These are phyloP conservation scores for Diaporthe helianthi DNA, from an alignment of 2,329 filamentous ascomycete species.

Conservation along the genomic window DNA sequence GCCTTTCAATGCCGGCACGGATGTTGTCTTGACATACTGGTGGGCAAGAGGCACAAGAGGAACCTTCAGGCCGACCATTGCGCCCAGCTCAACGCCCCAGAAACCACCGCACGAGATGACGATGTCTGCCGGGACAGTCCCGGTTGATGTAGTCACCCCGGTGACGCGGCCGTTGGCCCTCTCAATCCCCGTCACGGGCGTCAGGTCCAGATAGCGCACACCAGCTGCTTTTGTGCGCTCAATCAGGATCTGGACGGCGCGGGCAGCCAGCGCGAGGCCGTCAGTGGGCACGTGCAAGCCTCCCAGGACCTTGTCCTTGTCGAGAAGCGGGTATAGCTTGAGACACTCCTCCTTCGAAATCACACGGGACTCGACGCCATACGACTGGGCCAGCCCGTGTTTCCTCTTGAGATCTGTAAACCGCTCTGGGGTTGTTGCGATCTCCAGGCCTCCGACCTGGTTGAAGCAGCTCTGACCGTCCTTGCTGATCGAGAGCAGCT, in stretches of 20 bases:
- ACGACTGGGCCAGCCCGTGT: constrained; percentile 65
- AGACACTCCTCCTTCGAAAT: constrained; percentile 60
- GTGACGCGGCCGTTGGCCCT: constrained; percentile 57
- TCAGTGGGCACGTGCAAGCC: constrained; percentile 67
- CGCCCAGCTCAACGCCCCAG: constrained; percentile 71
- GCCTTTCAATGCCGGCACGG: constrained; percentile 49
- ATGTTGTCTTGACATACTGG: constrained; percentile 68
- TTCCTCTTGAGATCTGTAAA: constrained; percentile 68
- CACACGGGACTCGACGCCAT: constrained; percentile 63
- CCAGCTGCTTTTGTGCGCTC: constrained; percentile 63
- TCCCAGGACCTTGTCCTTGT: constrained; percentile 60
- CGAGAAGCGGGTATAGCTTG: constrained; percentile 60
- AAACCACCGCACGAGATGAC: constrained; percentile 70
- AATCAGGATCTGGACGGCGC: constrained; percentile 68
- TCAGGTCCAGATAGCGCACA: constrained; percentile 63
- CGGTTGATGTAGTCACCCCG: constrained; percentile 58
- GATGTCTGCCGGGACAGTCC: constrained; percentile 63
- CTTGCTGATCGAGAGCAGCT: constrained; percentile 59
- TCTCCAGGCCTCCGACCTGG: constrained; percentile 67
- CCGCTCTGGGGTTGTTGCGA: constrained; percentile 65
- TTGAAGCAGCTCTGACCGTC: constrained; percentile 64
- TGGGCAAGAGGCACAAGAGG: constrained; percentile 68
- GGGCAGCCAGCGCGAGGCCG: constrained; percentile 65
- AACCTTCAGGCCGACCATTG: constrained; percentile 64
- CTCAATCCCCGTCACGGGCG: constrained; percentile 64